Evolutionary conservation across 2,329 filamentous ascomycete genomes (phyloP), one percentile per base, ranked within the genome.

Genomic region (Didymellaceae sp.): DNA sequence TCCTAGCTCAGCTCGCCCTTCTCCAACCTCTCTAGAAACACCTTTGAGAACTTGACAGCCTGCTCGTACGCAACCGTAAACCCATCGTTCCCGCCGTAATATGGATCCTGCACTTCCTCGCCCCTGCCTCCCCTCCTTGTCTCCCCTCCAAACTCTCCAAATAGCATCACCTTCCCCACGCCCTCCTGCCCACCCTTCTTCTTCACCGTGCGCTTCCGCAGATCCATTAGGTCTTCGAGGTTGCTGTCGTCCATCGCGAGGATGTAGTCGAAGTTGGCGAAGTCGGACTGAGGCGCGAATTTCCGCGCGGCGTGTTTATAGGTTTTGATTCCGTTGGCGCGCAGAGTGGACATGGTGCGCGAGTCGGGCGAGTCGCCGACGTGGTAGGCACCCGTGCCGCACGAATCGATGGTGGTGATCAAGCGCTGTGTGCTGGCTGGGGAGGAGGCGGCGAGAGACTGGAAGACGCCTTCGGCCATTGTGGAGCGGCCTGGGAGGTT

Each of bases 401-500:
- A 94, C 7, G 90, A 95, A 74, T 97, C 94, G 61, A 97, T 85
- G 52, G 78, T 78, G 13, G 77, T 77, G 66, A 97, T 85, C 63
- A 81, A 78, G 10, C 76, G 71, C 45, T 79, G 72, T 0, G 70
- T 52, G 6, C 64, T 35, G 5, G 59, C 30, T 65, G 85, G 85
- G 18, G 83, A 79, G 37, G 82, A 74, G 51, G 87, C 61, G 7
- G 75, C 82, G 31, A 94, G 77, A 53, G 86, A 83, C 51, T 86
- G 85, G 77, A 99, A 97, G 59, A 96, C 89, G 40, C 90, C 94
- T 78, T 97, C 93, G 35, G 92, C 91, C 94, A 99, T 97, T 24
- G 94, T 90, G 6, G 91, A 96, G 54, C 85, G 83, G 67, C 83
- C 80, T 82, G 53, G 33, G 44, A 46, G 83, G 81, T 72, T 25